These are phyloP conservation scores for Rossbeevera mucosa DNA, from an alignment of 768 basidiomycete genomes.

Conservation along the genomic window DNA sequence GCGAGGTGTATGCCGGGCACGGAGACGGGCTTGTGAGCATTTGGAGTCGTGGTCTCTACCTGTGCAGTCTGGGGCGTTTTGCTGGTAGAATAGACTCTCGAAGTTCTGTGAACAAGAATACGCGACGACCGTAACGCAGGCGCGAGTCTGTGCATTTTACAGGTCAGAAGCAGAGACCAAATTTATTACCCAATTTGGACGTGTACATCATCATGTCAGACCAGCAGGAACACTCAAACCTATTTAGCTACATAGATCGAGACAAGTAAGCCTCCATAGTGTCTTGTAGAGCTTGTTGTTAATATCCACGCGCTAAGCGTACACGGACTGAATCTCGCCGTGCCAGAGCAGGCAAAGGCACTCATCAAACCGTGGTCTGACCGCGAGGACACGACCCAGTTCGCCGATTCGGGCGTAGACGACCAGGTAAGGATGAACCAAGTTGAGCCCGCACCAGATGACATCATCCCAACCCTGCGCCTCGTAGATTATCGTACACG, in stretches of 20 bases:
- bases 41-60: neutral
- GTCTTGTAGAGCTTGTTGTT: neutral
- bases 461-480: slow-evolving; percentile 13
- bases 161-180: neutral
- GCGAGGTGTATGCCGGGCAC: slow-evolving; percentile 16
- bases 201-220: slow-evolving; percentile 10
- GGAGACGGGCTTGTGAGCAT: slow-evolving; percentile 1
- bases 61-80: slow-evolving; percentile 1
- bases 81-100: slow-evolving; percentile 17
- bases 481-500: slow-evolving; percentile 68
- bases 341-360: slow-evolving; percentile 75
- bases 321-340: slow-evolving; percentile 71
- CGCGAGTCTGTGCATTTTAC: slow-evolving; percentile 25
- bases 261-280: slow-evolving; percentile 47
- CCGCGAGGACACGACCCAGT: slow-evolving; percentile 61
- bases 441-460: neutral
- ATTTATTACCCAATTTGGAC: slow-evolving; percentile 23
- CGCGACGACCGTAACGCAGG: slow-evolving; percentile 9
- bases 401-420: slow-evolving; percentile 75
- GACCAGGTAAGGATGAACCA: slow-evolving; percentile 57
- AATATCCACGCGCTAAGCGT: slow-evolving; percentile 43
- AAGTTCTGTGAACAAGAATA: neutral
- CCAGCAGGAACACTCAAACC: slow-evolving; percentile 45
- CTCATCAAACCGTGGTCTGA: slow-evolving; percentile 82
- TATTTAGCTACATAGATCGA: slow-evolving; percentile 58